These are phyloP conservation scores for Teratosphaeria pseudoeucalypti DNA, from an alignment of 2,329 filamentous ascomycete species.

Conservation along the genomic window DNA sequence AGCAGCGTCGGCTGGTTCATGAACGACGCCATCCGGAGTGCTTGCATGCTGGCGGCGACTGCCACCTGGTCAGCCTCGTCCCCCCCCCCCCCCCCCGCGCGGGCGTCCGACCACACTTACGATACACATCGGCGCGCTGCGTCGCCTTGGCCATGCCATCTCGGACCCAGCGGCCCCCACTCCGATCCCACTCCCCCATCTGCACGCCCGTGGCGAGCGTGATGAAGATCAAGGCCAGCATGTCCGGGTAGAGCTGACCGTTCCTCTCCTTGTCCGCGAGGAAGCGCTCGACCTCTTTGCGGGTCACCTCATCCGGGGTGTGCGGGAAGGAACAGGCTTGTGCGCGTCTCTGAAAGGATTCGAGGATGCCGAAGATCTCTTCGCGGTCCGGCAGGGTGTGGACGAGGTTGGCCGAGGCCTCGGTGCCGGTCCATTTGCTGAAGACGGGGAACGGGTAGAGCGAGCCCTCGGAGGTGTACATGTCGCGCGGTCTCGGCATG, in stretches of 20 bases:
- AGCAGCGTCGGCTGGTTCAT: constrained; percentile 39
- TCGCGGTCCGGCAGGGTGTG: constrained; percentile 29
- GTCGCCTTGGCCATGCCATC: constrained; percentile 27
- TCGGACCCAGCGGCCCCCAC: constrained; percentile 29
- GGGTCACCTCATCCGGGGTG: constrained; percentile 33
- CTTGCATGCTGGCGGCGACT: constrained; percentile 43
- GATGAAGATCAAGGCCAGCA: constrained; percentile 40
- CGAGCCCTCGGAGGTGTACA: constrained; percentile 28
- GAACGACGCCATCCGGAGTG: constrained; percentile 38
- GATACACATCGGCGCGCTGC: constrained; percentile 33
- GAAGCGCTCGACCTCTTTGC: constrained; percentile 36
- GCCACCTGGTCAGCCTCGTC: neutral
- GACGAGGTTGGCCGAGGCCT: constrained; percentile 14
- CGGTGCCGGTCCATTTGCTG: constrained; percentile 18
- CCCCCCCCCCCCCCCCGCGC: neutral
- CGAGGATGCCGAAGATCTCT: constrained; percentile 31
- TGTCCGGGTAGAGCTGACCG: constrained; percentile 35
- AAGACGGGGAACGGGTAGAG: constrained; percentile 38
- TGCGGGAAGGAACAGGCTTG: constrained; percentile 37
- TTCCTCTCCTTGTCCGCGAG: constrained; percentile 32
- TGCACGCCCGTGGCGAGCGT: constrained; percentile 38
- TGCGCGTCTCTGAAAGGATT: constrained; percentile 33
- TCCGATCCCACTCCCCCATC: constrained; percentile 34
- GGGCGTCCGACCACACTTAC: constrained; percentile 22
- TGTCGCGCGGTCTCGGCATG: constrained; percentile 25